Percentiles rank a stretch among this genome's conserved stretches.
phyloP scores from a whole-genome alignment of 805 yeast species.

The Suhomyces vadensis region DNA sequence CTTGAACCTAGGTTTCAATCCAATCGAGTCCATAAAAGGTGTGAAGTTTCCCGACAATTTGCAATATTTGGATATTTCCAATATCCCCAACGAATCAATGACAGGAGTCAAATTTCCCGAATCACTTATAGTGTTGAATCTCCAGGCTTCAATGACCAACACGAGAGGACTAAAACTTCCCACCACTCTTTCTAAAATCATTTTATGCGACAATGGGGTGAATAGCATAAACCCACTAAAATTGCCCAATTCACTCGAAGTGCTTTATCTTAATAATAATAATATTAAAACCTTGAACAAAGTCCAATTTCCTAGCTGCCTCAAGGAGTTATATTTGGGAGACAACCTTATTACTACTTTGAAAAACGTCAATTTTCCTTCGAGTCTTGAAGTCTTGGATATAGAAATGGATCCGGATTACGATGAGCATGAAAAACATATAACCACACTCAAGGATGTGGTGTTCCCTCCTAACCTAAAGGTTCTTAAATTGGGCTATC shows the following conservation, averaged over 20 bases:
- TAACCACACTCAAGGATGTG: constrained; percentile 44
- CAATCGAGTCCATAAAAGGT: constrained; percentile 45
- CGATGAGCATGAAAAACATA: constrained; percentile 43
- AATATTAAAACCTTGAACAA: constrained; percentile 47
- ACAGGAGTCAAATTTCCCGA: constrained; percentile 49
- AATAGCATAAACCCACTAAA: constrained; percentile 47
- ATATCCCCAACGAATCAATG: constrained; percentile 48
- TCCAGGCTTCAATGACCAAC: constrained; percentile 46
- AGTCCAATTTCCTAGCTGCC: constrained; percentile 38
- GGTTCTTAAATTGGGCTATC: constrained; percentile 40
- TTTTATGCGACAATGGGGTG: constrained; percentile 42
- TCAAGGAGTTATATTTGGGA: constrained; percentile 40
- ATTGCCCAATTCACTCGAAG: constrained; percentile 41
- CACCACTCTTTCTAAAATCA: constrained; percentile 27
- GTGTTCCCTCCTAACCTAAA: constrained; percentile 36
- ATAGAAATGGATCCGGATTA: constrained; percentile 43
- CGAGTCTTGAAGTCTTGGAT: constrained; percentile 39
- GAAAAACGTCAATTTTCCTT: constrained; percentile 44
- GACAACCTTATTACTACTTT: constrained; percentile 46
- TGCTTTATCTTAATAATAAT: constrained; percentile 38
- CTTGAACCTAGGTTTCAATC: constrained; percentile 37
- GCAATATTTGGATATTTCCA: constrained; percentile 39
- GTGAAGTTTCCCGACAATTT: constrained; percentile 41
- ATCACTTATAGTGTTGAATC: constrained; percentile 33
- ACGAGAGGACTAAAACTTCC: constrained; percentile 46